phyloP scores from a whole-genome alignment of 257 asterid genomes.

The Salvia hispanica region DNA sequence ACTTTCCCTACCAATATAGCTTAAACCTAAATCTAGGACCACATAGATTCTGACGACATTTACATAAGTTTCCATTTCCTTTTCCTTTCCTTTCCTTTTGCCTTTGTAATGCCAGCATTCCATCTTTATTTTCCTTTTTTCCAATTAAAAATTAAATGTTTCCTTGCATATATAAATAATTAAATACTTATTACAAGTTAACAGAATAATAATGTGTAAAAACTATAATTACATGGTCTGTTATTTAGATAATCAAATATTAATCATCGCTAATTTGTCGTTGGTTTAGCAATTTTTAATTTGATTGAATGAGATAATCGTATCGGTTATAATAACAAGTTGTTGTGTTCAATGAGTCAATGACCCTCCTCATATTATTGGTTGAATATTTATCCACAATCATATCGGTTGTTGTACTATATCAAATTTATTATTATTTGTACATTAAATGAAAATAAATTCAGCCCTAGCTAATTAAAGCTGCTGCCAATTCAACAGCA shows the following conservation, averaged over 20 bases:
- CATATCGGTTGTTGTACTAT: background rate
- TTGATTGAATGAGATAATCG: background rate
- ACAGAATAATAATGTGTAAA: too few relatives aligned
- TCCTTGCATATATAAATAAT: too few relatives aligned
- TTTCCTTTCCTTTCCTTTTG: background rate
- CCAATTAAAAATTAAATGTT: too few relatives aligned
- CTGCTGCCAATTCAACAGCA: too few relatives aligned
- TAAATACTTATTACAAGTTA: too few relatives aligned
- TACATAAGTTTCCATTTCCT: background rate
- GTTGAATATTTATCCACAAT: background rate
- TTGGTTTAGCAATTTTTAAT: too few relatives aligned
- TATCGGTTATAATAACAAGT: background rate
- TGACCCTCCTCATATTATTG: background rate
- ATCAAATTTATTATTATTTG: too few relatives aligned
- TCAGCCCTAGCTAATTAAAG: too few relatives aligned
- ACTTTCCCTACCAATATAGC: slow-evolving; percentile 9
- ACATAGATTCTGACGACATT: background rate
- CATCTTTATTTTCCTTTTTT: background rate
- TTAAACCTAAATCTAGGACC: slow-evolving; percentile 22
- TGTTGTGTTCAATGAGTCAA: background rate
- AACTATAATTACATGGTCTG: too few relatives aligned
- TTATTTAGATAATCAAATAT: too few relatives aligned
- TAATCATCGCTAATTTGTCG: too few relatives aligned
- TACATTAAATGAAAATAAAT: too few relatives aligned
- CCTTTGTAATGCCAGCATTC: background rate